Conservation (phyloP, 805 yeast species). For the Candida sanyiensis region DNA sequence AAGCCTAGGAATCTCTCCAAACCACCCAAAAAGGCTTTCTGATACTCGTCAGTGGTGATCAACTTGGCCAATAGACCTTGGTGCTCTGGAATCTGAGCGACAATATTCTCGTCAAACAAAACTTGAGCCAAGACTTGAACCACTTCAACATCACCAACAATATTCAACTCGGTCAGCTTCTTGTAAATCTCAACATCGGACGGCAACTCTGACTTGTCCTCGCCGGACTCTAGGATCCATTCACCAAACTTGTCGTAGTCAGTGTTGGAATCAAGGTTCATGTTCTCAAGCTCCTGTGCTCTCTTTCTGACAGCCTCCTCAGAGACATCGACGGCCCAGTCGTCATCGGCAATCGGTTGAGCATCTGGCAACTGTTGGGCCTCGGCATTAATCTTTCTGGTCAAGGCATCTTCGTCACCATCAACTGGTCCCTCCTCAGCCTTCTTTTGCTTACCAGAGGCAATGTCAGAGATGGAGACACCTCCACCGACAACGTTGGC, state of each 20-base stretch:
- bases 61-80: conserved; percentile 78
- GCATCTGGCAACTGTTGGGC: conserved; percentile 64
- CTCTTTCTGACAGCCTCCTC: conserved; percentile 93
- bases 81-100: conserved; percentile 68
- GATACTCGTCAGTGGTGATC: conserved; percentile 61
- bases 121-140: conserved; percentile 91
- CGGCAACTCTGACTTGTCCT: conserved; percentile 57
- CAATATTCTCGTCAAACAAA: conserved; percentile 72
- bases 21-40: conserved; percentile 91
- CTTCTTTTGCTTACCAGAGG: conserved; percentile 39
- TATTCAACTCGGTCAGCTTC: conserved; percentile 74
- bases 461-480: conserved; percentile 72
- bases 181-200: conserved; percentile 88
- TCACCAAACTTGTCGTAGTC: conserved; percentile 78
- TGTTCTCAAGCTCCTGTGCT: conserved; percentile 78
- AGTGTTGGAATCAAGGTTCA: conserved; percentile 38
- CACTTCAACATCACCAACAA: conserved; percentile 66
- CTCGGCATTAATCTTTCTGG: conserved; percentile 77
- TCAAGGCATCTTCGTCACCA: conserved; percentile 67
- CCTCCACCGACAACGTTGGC: conserved; percentile 89
- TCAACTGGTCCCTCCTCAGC: conserved; percentile 35
- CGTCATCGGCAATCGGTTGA: conserved; percentile 74
- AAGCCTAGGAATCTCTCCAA: conserved; percentile 88
- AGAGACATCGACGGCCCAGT: conserved; percentile 96
- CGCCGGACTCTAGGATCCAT: conserved; percentile 62